Conservation (phyloP, 2,329 filamentous ascomycete genomes). For the Dendryphion nanum region DNA sequence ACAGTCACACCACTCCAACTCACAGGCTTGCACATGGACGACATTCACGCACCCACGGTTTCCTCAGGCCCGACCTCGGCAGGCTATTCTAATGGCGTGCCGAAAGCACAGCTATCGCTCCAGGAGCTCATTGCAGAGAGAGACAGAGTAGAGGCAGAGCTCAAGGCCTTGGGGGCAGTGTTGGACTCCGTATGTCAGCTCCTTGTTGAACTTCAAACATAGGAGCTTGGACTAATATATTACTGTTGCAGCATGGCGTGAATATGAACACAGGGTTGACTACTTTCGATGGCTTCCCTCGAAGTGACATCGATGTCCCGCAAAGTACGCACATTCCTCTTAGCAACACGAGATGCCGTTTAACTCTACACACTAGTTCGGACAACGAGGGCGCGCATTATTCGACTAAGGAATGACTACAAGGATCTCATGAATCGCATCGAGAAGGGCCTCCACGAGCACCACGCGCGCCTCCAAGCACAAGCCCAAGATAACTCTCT, state of each 20-base stretch:
- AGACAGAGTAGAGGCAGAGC: slow-evolving; percentile 78
- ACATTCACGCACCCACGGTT: slow-evolving; percentile 68
- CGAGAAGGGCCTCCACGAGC: slow-evolving; percentile 82
- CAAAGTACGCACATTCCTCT: slow-evolving; percentile 63
- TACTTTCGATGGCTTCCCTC: slow-evolving; percentile 87
- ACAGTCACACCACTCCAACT: too few species aligned
- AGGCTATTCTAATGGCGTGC: slow-evolving; percentile 60
- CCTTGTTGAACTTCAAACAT: background rate
- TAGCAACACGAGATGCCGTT: background rate
- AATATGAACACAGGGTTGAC: slow-evolving; percentile 87
- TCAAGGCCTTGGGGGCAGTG: slow-evolving; percentile 79
- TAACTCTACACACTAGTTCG: slow-evolving; percentile 61
- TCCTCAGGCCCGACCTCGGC: slow-evolving; percentile 71
- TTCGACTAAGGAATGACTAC: slow-evolving; percentile 88
- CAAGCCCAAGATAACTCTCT: slow-evolving; percentile 41
- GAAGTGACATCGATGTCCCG: slow-evolving; percentile 90
- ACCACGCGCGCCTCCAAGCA: slow-evolving; percentile 71
- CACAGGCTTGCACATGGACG: slow-evolving; percentile 63
- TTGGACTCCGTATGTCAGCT: slow-evolving; percentile 72
- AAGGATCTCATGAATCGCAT: slow-evolving; percentile 81
- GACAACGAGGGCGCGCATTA: slow-evolving; percentile 87
- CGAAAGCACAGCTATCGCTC: slow-evolving; percentile 65
- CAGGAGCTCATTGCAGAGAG: slow-evolving; percentile 81
- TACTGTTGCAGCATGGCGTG: slow-evolving; percentile 71
- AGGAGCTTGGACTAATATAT: slow-evolving; percentile 15